A percentile compares a stretch with the other conserved stretches of the same genome.
These are phyloP conservation scores for Immersiporthe knoxdaviesiana DNA, from an alignment of 2,329 filamentous ascomycete genomes.

Conservation along the genomic window DNA sequence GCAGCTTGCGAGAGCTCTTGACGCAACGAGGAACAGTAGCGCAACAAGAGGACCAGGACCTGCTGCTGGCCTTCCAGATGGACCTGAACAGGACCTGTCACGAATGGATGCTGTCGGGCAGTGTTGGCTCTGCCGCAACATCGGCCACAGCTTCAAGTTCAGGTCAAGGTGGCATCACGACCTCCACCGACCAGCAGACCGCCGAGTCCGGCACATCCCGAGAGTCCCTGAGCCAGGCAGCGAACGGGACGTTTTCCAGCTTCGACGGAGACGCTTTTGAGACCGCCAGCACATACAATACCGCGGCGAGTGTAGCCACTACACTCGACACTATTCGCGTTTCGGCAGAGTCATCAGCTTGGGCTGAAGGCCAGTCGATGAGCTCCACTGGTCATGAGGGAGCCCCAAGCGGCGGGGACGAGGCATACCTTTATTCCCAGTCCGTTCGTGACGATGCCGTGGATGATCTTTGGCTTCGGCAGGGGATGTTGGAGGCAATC, in stretches of 20 bases:
- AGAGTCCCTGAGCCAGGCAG: background rate
- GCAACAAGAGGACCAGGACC: background rate
- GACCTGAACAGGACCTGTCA: background rate
- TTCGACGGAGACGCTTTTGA: background rate
- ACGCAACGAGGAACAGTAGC: background rate
- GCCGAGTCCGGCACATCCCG: background rate
- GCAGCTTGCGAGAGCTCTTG: background rate
- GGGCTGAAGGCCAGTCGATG: background rate
- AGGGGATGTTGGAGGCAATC: background rate
- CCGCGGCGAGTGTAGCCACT: background rate
- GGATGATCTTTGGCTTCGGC: background rate
- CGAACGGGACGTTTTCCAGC: background rate
- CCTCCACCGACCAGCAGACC: background rate
- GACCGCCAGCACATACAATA: background rate
- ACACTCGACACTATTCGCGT: background rate
- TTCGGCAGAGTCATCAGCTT: background rate
- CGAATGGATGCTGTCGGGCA: background rate
- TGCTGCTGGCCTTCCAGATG: background rate
- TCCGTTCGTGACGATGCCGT: background rate
- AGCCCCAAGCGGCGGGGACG: background rate
- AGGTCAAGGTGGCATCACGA: background rate
- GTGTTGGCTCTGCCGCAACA: background rate
- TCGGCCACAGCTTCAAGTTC: background rate
- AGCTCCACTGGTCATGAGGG: background rate
- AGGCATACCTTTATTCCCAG: background rate